Conservation (phyloP, 2,329 filamentous ascomycete species). For the Hymenoscyphus occultus region DNA sequence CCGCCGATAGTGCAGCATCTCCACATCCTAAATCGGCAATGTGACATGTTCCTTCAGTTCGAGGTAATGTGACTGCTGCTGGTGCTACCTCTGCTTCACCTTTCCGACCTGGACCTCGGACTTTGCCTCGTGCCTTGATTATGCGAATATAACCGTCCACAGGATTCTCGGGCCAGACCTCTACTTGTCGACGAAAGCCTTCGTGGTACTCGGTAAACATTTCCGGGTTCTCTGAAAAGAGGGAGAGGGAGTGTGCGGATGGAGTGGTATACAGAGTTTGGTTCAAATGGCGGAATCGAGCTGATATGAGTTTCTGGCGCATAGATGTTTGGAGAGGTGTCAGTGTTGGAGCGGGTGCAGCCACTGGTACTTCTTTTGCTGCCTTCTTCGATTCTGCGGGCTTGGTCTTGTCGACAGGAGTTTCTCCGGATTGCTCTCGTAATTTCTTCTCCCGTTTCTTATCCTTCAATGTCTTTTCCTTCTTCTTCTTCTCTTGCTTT, state of each 20-base stretch:
- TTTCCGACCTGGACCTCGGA: constrained; percentile 36
- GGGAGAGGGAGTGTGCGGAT: constrained; percentile 74
- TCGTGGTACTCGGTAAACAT: constrained; percentile 97
- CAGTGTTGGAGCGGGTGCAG: constrained; percentile 54
- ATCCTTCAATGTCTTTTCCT: constrained; percentile 38
- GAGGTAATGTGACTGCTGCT: constrained; percentile 53
- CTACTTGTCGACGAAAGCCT: constrained; percentile 92
- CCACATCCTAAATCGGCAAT: constrained; percentile 94
- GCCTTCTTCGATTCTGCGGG: constrained; percentile 16
- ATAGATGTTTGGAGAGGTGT: constrained; percentile 92
- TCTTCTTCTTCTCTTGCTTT: constrained; percentile 25
- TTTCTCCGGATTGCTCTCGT: constrained; percentile 17
- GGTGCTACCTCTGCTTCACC: constrained; percentile 25
- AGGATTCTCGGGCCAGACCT: constrained; percentile 94
- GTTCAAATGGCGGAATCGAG: constrained; percentile 95
- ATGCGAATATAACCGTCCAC: constrained; percentile 80
- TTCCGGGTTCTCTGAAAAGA: constrained; percentile 82
- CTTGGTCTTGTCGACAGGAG: not conserved
- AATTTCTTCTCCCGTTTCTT: constrained; percentile 38
- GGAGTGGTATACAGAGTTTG: constrained; percentile 93
- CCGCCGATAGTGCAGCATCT: constrained; percentile 75
- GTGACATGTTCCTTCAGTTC: constrained; percentile 68
- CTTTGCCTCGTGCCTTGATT: constrained; percentile 64
- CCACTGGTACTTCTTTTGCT: not conserved
- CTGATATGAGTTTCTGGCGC: constrained; percentile 90